Base-by-base conservation (phyloP, 2,329 filamentous ascomycete genomes). In the Phialemonium atrogriseum region DNA sequence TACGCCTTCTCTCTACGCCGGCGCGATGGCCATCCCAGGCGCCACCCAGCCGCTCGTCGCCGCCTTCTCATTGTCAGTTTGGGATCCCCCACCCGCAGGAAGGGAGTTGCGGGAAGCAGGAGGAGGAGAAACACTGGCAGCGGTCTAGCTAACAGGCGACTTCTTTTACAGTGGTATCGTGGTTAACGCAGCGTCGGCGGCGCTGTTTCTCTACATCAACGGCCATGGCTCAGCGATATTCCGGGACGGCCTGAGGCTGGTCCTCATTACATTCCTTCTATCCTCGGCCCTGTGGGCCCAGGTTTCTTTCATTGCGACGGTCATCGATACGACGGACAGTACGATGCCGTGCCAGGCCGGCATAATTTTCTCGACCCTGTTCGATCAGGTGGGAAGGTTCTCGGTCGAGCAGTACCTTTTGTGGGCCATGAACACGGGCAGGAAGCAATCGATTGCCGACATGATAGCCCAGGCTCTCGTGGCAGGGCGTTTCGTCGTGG, bases 201-300 rank as follows among this genome's bases (percentile, higher is more conserved):
- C 62, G 30, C 53, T 65, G 41, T 55, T 67, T 50, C 56, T 68
- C 43, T 57, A 62, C 39, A 42, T 56, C 41, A 66, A 56, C 47
- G 62, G 63, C 42, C 58, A 69, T 58, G 58, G 62, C 48, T 60
- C 59, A 37, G 53, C 63, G 24, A 52, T 72, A 37, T 60, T 70
- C 48, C 62, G 66, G 53, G 68, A 75, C 56, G 67, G 69, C 58
- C 63, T 66, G 70, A 75, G 72, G 71, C 72, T 77, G 70, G 70
- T 65, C 70, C 71, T 77, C 69, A 55, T 66, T 47, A 52, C 58
- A 42, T 75, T 74, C 49, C 60, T 75, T 46, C 38, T 62, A 16
- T 58, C 62, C 35, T 59, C 68, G 18, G 60, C 62, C 41, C 55
- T 71, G 29, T 77, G 73, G 73, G 69, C 70, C 27, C 52, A 68